Conservation (phyloP, 2,329 filamentous ascomycete species). For the Ceratocystis cubensis region DNA sequence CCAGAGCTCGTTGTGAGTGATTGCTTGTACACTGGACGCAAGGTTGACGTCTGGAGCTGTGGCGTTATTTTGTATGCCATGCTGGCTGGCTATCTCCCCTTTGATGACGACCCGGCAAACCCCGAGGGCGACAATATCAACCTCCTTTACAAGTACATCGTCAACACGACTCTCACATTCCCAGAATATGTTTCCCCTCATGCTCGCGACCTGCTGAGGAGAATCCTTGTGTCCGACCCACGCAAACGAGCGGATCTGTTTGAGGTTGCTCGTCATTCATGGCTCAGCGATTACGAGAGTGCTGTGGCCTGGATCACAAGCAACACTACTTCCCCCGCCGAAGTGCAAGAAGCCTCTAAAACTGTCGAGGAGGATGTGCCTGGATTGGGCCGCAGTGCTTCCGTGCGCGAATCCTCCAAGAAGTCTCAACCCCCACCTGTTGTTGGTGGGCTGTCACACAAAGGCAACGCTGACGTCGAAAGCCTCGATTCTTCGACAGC, state of each 20-base stretch:
- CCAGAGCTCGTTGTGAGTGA: slow-evolving; percentile 96
- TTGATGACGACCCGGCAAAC: slow-evolving; percentile 96
- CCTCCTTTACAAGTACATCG: slow-evolving; percentile 96
- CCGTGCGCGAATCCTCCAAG: slow-evolving; percentile 77
- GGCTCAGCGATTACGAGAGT: slow-evolving; percentile 94
- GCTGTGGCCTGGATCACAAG: slow-evolving; percentile 96
- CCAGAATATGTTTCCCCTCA: slow-evolving; percentile 98
- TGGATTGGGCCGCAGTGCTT: slow-evolving; percentile 69
- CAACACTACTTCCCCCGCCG: slow-evolving; percentile 73
- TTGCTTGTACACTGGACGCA: slow-evolving; percentile 89
- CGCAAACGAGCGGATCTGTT: slow-evolving; percentile 91
- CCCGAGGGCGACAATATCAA: slow-evolving; percentile 99
- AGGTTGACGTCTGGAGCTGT: slow-evolving; percentile 98
- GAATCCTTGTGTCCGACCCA: slow-evolving; percentile 90
- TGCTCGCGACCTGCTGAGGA: slow-evolving; percentile 77
- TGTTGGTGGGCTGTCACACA: slow-evolving; percentile 54
- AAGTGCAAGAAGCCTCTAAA: slow-evolving; percentile 71
- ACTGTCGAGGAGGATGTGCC: slow-evolving; percentile 44
- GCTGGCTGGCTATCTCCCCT: slow-evolving; percentile 93
- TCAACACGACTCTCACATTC: slow-evolving; percentile 90
- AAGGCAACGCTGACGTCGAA: slow-evolving; percentile 59
- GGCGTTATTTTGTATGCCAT: slow-evolving; percentile 98
- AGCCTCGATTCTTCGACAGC: slow-evolving; percentile 36
- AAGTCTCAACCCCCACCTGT: slow-evolving; percentile 33
- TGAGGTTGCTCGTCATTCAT: slow-evolving; percentile 94